Conservation (phyloP, 1,139 yeast species). For the Martiniozyma asiatica region DNA sequence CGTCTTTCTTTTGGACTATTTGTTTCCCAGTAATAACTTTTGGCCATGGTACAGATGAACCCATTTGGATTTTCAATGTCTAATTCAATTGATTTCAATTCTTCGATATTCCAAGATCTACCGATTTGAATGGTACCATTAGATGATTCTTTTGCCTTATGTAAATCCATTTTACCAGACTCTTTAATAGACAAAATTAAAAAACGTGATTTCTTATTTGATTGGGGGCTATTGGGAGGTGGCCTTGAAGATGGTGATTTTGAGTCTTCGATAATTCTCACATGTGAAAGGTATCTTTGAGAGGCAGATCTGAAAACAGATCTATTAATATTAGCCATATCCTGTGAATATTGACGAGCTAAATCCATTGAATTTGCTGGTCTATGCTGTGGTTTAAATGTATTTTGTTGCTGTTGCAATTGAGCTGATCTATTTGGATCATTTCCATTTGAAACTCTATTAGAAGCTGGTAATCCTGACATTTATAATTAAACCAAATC, state of each 20-base stretch:
- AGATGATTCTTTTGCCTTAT: slow-evolving; percentile 75
- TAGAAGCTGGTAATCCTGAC: no score
- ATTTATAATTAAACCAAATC: no score
- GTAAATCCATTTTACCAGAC: slow-evolving; percentile 59
- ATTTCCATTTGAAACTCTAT: no score
- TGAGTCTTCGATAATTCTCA: slow-evolving; percentile 41
- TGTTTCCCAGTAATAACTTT: slow-evolving; percentile 74
- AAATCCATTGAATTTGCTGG: slow-evolving; percentile 20
- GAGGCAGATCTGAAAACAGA: slow-evolving; percentile 33
- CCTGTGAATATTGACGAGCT: slow-evolving; percentile 25
- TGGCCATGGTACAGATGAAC: slow-evolving; percentile 48
- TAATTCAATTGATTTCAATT: slow-evolving; percentile 45
- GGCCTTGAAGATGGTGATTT: slow-evolving; percentile 35
- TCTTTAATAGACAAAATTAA: slow-evolving; percentile 38
- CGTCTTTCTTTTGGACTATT: slow-evolving; percentile 56
- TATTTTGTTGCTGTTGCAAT: no score
- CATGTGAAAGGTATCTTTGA: slow-evolving; percentile 50
- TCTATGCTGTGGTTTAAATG: slow-evolving; percentile 9
- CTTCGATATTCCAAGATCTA: slow-evolving; percentile 83
- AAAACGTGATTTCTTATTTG: slow-evolving; percentile 33
- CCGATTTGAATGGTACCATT: slow-evolving; percentile 80
- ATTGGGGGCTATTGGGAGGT: slow-evolving; percentile 26
- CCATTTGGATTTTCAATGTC: slow-evolving; percentile 42
- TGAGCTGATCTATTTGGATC: no score
- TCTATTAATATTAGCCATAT: slow-evolving; percentile 30